These are phyloP conservation scores for Fusarium robinianum DNA, from an alignment of 2,329 filamentous ascomycete species.

Conservation along the genomic window DNA sequence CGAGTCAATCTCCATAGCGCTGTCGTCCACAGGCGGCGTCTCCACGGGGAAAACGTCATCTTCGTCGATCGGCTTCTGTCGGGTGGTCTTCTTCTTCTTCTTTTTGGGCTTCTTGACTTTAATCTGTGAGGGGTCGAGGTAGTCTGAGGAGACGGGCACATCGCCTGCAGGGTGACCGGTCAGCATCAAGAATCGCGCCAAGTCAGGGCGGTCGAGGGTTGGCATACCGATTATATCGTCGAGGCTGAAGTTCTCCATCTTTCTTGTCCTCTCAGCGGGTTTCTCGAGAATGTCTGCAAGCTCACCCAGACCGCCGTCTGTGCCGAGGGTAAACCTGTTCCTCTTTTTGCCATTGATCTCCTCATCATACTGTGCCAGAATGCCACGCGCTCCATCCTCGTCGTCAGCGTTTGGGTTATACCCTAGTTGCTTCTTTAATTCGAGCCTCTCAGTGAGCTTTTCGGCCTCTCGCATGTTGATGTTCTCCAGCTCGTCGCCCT, in stretches of 20 bases:
- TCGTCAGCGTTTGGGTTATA: slow-evolving; percentile 85
- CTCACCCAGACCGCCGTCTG: slow-evolving; percentile 70
- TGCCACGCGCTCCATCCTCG: slow-evolving; percentile 64
- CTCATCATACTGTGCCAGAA: slow-evolving; percentile 93
- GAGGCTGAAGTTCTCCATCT: slow-evolving; percentile 73
- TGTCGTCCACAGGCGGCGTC: slow-evolving; percentile 45
- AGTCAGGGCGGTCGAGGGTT: neutral
- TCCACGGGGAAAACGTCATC: slow-evolving; percentile 61
- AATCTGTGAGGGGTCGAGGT: slow-evolving; percentile 81
- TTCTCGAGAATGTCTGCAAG: slow-evolving; percentile 60
- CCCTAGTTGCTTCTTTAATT: slow-evolving; percentile 82
- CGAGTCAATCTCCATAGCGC: slow-evolving; percentile 77
- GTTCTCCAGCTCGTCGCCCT: slow-evolving; percentile 89
- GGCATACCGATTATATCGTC: slow-evolving; percentile 71
- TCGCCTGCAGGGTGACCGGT: slow-evolving; percentile 28
- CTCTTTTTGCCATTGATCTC: slow-evolving; percentile 89
- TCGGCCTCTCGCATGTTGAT: slow-evolving; percentile 72
- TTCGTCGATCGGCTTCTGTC: slow-evolving; percentile 69
- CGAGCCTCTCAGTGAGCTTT: slow-evolving; percentile 73
- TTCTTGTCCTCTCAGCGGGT: slow-evolving; percentile 60
- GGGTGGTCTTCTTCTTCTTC: slow-evolving; percentile 79
- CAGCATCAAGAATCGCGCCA: slow-evolving; percentile 10
- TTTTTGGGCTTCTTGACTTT: slow-evolving; percentile 97
- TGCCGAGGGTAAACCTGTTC: slow-evolving; percentile 86
- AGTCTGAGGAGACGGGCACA: slow-evolving; percentile 69